Percentiles rank a stretch among this genome's conserved stretches.
Conservation (phyloP, 768 basidiomycete genomes). For the Suillus lakei region DNA sequence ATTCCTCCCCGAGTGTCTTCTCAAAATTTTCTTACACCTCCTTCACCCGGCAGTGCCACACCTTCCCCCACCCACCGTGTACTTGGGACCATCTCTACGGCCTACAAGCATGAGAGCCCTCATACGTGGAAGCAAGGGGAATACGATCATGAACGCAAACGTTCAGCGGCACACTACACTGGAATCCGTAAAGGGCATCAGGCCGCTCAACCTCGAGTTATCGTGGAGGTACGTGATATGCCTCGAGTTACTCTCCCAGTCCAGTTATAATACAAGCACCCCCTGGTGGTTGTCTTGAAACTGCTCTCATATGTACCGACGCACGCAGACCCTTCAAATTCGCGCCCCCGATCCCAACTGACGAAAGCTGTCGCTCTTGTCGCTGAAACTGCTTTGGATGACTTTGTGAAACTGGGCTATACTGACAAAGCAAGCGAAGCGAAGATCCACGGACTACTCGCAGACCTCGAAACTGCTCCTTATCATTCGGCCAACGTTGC, state of each 20-base stretch:
- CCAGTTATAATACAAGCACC: neutral
- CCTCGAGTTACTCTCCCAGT: neutral
- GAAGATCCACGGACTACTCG: neutral
- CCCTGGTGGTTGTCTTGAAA: slow-evolving; percentile 6
- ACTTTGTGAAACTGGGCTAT: slow-evolving; percentile 15
- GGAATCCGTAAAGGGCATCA: slow-evolving; percentile 61
- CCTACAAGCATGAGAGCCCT: slow-evolving; percentile 30
- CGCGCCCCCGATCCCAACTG: slow-evolving; percentile 35
- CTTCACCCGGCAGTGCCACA: slow-evolving; percentile 50
- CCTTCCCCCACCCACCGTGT: slow-evolving; percentile 57
- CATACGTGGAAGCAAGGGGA: neutral
- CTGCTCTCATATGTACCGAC: neutral
- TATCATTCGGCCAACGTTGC: neutral
- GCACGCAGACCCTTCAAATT: slow-evolving; percentile 52
- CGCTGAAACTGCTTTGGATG: slow-evolving; percentile 17
- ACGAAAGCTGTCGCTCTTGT: slow-evolving; percentile 35
- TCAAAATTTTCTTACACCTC: neutral
- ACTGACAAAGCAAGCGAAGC: slow-evolving; percentile 2
- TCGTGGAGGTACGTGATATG: slow-evolving; percentile 65
- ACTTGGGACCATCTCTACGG: slow-evolving; percentile 38
- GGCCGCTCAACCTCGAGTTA: slow-evolving; percentile 60
- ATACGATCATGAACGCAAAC: slow-evolving; percentile 2
- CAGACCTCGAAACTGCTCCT: neutral
- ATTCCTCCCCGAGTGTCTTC: neutral
- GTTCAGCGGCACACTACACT: slow-evolving; percentile 32